Base-by-base conservation (phyloP, 1,139 yeast species). In the Geotrichum siamense region DNA sequence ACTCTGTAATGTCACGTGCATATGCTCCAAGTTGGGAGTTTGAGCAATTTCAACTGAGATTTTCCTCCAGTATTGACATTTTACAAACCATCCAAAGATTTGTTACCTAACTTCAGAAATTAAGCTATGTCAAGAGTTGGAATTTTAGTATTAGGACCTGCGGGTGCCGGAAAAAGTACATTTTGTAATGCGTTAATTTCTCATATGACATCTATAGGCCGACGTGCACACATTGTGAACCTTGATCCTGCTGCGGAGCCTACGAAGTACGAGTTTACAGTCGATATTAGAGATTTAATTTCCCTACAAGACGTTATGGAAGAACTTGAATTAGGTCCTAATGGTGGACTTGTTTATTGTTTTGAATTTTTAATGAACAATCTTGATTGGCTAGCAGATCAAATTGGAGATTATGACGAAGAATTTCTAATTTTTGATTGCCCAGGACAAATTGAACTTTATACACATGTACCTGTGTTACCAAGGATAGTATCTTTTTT, bases 211-310 rank as follows among this genome's bases (percentile, higher is more conserved):
- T 74, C 86, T 23, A 73, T 84, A 23, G 97, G 98, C 1, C 78
- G 98, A 48, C 70, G 94, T 39, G 96, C 96, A 1, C 97, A 91
- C 62, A 78, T 93, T 35, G 96, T 91, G 21, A 91, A 91, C 60
- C 69, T 93, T 41, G 98, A 91, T 64, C 99, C 99, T 6, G 98
- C 98, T 0, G 98, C 98, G 2, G 96, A 87, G 52, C 86, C 97
- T 12, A 78, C 78, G 2, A 89, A 89, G 57, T 91, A 76, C 61
- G 96, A 87, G 58, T 93, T 91, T 61, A 82, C 95, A 15, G 81
- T 91, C 23, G 98, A 91, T 63, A 89, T 93, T 35, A 71, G 96
- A 55, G 96, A 91, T 60, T 71, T 91, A 56, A 84, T 93, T 40
- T 84, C 95, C 1, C 67, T 91, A 40, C 91, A 87, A 51, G 97